These are phyloP conservation scores for Verticillium longisporum DNA, from an alignment of 2,329 filamentous ascomycete genomes.

Conservation along the genomic window DNA sequence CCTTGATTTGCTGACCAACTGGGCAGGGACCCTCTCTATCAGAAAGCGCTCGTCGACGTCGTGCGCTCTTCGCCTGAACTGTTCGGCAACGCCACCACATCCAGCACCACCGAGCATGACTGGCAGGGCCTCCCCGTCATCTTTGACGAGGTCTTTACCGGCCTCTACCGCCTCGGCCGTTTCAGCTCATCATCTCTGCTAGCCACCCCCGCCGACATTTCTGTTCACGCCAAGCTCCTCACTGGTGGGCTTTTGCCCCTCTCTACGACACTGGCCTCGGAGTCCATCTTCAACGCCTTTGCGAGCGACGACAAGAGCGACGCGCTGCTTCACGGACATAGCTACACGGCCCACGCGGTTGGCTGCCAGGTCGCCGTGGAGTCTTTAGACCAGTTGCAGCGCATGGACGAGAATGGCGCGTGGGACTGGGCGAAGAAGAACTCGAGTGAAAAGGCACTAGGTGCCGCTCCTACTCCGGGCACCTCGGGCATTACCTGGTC, in stretches of 20 bases:
- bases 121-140: slow-evolving; percentile 75
- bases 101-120: slow-evolving; percentile 16
- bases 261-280: slow-evolving; percentile 67
- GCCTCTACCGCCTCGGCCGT: slow-evolving; percentile 72
- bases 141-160: slow-evolving; percentile 85
- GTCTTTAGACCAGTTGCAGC: slow-evolving; percentile 51
- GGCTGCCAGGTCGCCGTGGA: slow-evolving; percentile 74
- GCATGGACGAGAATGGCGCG: slow-evolving; percentile 45
- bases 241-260: slow-evolving; percentile 76
- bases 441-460: background rate
- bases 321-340: slow-evolving; percentile 76
- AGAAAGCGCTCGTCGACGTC: slow-evolving; percentile 60
- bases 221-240: slow-evolving; percentile 75
- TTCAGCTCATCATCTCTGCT: slow-evolving; percentile 67
- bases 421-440: slow-evolving; percentile 51
- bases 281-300: slow-evolving; percentile 68
- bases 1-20: slow-evolving; percentile 4
- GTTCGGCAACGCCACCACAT: slow-evolving; percentile 31
- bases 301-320: slow-evolving; percentile 67
- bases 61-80: slow-evolving; percentile 54
- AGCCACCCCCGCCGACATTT: slow-evolving; percentile 62
- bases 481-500: slow-evolving; percentile 47
- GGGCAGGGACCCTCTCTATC: slow-evolving; percentile 72
- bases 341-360: slow-evolving; percentile 78
- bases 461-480: background rate